Base-by-base conservation (phyloP, 441 rosid species). In the Daphne laureola region DNA sequence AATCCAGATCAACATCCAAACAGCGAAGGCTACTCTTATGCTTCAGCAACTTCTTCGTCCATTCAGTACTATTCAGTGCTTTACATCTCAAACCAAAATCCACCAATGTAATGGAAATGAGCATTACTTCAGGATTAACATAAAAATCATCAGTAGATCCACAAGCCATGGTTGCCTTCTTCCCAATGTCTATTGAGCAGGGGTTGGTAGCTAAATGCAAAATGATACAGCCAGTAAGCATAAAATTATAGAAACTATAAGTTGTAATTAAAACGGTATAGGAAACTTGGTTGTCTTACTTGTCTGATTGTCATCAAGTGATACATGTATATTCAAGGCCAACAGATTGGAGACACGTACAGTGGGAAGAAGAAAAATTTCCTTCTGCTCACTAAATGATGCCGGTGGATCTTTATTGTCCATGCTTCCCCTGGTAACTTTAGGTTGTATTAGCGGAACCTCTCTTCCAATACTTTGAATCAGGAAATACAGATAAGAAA, bases 341-440 rank as follows among this genome's bases (percentile, higher is more conserved):
- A 93, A 63, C 42, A 83, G 80, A 67, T 90, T 93, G 68, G 87
- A 78, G 61, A 90, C 91, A 45, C 70, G 77, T 55, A 93, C 84
- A 12, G 99, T 93, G 46, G 99, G 99, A 41, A 89, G 89, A 62
- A 93, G 81, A 73, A 85, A 87, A 58, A 90, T 79, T 73, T 93
- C 97, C 75, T 76, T 87, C 67, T 90, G 97, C 78, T 83, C 87
- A 66, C 69, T 84, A 68, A 93, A 67, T 66, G 93, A 76, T 59
- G 78, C 68, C 46, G 76, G 62, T 60, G 81, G 54, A 59, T 67
- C 74, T 72, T 55, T 73, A 65, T 48, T 76, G 65, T 71, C 80
- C 52, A 65, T 61, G 25, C 69, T 69, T 61, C 74, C 83, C 55
- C 66, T 62, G 58, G 72, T 62, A 52, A 65, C 73, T 65, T 78